These are phyloP conservation scores for Eucalyptus regnans DNA, from an alignment of 345 rosid genomes.

Conservation along the genomic window DNA sequence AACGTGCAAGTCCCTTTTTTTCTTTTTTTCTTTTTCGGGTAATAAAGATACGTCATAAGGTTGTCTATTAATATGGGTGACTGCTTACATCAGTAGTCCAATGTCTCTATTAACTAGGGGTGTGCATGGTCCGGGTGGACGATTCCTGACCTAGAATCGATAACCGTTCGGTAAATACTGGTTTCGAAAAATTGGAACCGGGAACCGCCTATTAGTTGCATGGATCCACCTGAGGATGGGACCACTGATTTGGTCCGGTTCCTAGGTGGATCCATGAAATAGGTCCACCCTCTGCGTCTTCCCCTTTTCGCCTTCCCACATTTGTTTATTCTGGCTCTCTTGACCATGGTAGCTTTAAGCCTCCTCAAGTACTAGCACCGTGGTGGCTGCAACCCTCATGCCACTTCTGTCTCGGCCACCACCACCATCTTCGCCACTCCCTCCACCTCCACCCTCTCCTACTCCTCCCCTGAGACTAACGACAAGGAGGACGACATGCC, in stretches of 20 bases:
- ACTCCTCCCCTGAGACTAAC: fast-evolving
- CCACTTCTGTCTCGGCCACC: no score
- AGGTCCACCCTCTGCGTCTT: no score
- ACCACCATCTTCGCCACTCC: no score
- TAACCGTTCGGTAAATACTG: fast-evolving
- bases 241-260: fast-evolving
- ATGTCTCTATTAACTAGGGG: background rate
- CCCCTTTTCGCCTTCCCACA: no score
- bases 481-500: no score
- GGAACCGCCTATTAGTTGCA: fast-evolving
- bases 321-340: no score
- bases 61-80: background rate
- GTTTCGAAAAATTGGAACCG: fast-evolving
- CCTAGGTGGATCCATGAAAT: no score
- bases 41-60: background rate
- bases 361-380: no score
- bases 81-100: background rate
- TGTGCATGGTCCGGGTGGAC: fast-evolving
- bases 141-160: fast-evolving
- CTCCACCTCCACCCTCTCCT: no score
- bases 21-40: background rate
- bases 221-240: no score
- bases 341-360: no score
- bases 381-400: no score
- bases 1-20: background rate